Evolutionary conservation across 2,329 filamentous ascomycete genomes (phyloP), one percentile per base, ranked within the genome.

Genomic region (Byssoonygena ceratinophila): DNA sequence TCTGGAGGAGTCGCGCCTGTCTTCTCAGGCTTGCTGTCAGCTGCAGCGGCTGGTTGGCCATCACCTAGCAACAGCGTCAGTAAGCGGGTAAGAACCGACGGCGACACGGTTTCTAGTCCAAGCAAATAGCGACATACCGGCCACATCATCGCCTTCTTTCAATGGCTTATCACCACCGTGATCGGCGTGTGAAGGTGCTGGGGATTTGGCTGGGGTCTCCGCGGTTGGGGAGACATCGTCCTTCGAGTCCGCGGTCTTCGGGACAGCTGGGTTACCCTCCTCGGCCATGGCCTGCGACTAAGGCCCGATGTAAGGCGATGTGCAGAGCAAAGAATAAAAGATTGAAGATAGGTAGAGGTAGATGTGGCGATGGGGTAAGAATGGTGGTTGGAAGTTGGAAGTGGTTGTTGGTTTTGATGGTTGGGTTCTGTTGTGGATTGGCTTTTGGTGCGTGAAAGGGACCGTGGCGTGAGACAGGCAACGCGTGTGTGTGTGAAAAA

Each of bases 201-300:
- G 44, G 20, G 46, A 27, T 34, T 54, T 51, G 36, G 39, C 36
- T 16, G 54, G 40, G 46, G 60, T 32, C 52, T 66, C 63, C 54
- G 34, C 22, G 5, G 50, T 18, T 36, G 32, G 31, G 29, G 41
- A 27, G 36, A 20, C 44, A 18, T 65, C 64, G 44, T 57, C 58
- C 23, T 60, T 58, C 60, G 62, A 61, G 59, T 68, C 64, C 55
- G 55, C 61, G 55, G 61, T 61, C 54, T 62, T 62, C 59, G 55
- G 62, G 59, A 62, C 56, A 54, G 64, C 57, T 54, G 65, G 61
- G 59, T 64, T 62, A 46, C 64, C 64, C 53, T 67, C 64, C 53
- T 72, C 70, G 56, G 69, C 65, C 64, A 71, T 72, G 57, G 57
- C 48, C 27, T 45, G 55, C 41, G 40, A 44, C 25, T 36, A 36